Percentiles rank a stretch among this genome's conserved stretches.
Conservation (phyloP, 371 early-diverging fungal species). For the Antonospora locustae region DNA sequence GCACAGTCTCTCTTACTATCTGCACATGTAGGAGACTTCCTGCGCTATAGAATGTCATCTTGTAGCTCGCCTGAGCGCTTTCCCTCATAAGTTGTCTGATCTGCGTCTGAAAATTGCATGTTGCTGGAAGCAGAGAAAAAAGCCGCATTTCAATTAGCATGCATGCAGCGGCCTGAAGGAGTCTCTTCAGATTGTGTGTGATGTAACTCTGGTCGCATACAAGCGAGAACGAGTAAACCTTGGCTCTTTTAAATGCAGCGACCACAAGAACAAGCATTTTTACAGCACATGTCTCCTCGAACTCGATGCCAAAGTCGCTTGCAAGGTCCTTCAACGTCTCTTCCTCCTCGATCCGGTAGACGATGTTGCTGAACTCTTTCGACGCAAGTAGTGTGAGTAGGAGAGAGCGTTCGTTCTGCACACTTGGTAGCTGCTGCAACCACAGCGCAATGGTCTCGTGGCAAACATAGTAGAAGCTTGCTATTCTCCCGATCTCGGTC, state of each 20-base stretch:
- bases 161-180: constrained; percentile 29
- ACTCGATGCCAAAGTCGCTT: constrained; percentile 8
- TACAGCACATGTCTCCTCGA: constrained; percentile 3
- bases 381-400: constrained; percentile 12
- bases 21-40: no score
- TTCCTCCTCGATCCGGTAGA: constrained; percentile 31
- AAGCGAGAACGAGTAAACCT: constrained; percentile 35
- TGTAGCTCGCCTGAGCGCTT: no score
- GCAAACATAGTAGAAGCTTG: constrained; percentile 33
- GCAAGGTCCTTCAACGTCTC: constrained; percentile 11
- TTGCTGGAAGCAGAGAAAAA: no score
- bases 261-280: constrained; percentile 28
- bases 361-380: constrained; percentile 34
- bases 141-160: no score
- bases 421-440: constrained; percentile 13
- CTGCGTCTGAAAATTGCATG: no score
- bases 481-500: constrained; percentile 36
- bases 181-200: constrained; percentile 38
- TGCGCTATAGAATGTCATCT: no score
- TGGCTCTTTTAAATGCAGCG: constrained; percentile 12
- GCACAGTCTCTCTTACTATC: no score
- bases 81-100: no score
- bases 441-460: constrained; percentile 35
- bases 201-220: constrained; percentile 36
- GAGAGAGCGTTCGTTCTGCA: constrained; percentile 5